Evolutionary conservation across 768 basidiomycete species (phyloP).

Genomic region (Exidia glandulosa): DNA sequence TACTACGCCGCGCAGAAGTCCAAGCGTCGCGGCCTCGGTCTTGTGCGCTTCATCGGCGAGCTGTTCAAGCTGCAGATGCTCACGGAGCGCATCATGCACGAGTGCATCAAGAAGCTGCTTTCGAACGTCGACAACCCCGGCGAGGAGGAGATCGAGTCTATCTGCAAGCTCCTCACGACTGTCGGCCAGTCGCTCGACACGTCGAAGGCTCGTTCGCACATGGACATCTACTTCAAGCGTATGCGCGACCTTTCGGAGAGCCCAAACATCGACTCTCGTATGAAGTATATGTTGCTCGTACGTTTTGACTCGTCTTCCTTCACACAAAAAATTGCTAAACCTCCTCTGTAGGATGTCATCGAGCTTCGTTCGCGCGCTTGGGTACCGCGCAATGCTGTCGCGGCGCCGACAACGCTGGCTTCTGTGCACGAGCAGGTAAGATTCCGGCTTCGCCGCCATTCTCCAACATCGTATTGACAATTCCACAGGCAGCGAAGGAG

Average conservation of each 20-base stretch:
- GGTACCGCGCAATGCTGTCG: constrained; percentile 57
- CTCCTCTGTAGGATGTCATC: constrained; percentile 60
- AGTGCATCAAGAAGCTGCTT: constrained; percentile 92
- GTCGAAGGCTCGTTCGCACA: constrained; percentile 66
- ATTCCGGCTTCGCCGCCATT: constrained; percentile 9
- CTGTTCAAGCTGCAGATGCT: constrained; percentile 99
- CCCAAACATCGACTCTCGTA: constrained; percentile 66
- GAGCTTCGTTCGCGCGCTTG: constrained; percentile 81
- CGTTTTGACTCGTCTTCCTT: constrained; percentile 14
- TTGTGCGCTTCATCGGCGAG: constrained; percentile 97
- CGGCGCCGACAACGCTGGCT: constrained; percentile 79
- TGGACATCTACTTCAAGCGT: constrained; percentile 88
- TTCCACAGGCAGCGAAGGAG: constrained; percentile 65
- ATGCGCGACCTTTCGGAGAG: constrained; percentile 78
- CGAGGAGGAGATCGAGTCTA: constrained; percentile 94
- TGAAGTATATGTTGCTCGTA: constrained; percentile 94
- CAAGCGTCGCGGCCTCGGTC: constrained; percentile 91
- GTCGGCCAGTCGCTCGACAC: constrained; percentile 80
- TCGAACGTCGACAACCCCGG: constrained; percentile 91
- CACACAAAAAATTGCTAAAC: constrained; percentile 5
- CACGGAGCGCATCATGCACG: constrained; percentile 96
- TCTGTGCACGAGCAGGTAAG: constrained; percentile 78
- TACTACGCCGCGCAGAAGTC: constrained; percentile 96
- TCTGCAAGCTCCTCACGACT: constrained; percentile 86
- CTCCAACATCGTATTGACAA: not conserved